phyloP scores from a whole-genome alignment of 768 basidiomycete genomes.

The Leccinum subtestaceum region DNA sequence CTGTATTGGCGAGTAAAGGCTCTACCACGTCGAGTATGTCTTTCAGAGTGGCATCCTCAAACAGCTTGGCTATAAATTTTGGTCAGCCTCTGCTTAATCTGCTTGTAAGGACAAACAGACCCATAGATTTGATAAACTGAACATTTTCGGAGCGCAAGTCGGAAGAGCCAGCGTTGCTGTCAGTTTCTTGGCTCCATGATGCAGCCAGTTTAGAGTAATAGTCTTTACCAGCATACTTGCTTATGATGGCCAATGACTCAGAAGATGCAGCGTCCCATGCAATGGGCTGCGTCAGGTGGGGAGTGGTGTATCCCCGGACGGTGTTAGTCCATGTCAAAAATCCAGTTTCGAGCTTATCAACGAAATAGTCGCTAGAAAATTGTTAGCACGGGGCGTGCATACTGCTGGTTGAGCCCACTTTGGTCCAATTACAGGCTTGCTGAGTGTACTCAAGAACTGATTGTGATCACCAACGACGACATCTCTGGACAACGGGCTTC shows the following conservation, averaged over 20 bases:
- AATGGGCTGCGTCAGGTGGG: constrained; percentile 30
- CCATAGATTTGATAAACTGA: constrained; percentile 47
- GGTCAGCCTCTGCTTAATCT: constrained; percentile 38
- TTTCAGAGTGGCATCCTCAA: constrained; percentile 51
- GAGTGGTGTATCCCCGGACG: constrained; percentile 57
- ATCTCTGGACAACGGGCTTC: constrained; percentile 52
- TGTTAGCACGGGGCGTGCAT: background rate
- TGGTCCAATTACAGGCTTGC: constrained; percentile 36
- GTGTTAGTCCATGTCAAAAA: constrained; percentile 71
- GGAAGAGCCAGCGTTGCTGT: constrained; percentile 45
- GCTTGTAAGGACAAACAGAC: constrained; percentile 36
- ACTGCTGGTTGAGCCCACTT: constrained; percentile 30
- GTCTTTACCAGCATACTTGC: constrained; percentile 41
- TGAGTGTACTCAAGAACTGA: constrained; percentile 49
- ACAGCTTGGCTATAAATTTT: constrained; percentile 57
- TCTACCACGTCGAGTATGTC: constrained; percentile 56
- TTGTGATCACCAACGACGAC: constrained; percentile 47
- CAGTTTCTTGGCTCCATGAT: constrained; percentile 83
- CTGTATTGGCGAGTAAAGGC: constrained; percentile 56
- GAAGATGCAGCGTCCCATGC: constrained; percentile 57
- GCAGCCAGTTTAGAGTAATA: constrained; percentile 61
- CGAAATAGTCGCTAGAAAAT: constrained; percentile 44
- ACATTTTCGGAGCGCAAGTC: constrained; percentile 58
- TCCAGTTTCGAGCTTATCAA: constrained; percentile 76
- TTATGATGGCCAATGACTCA: constrained; percentile 51